phyloP scores from a whole-genome alignment of 441 rosid genomes.

The Erodium trifolium region DNA sequence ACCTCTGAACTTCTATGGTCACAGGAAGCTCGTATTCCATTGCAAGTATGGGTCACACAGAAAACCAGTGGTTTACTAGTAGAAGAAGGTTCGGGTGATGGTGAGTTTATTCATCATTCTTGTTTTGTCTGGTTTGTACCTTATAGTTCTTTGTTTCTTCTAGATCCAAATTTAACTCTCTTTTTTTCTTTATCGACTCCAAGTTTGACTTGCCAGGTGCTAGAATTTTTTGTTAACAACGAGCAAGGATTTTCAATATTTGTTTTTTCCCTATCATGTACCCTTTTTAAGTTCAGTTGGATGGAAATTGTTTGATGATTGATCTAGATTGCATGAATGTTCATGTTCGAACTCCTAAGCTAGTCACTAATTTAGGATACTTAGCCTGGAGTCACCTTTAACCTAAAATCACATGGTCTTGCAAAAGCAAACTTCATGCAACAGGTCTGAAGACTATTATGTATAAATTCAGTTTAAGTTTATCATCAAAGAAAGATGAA shows the following conservation, averaged over 20 bases:
- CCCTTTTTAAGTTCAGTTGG: background rate
- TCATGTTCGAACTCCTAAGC: background rate
- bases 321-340: background rate
- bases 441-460: background rate
- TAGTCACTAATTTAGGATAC: background rate
- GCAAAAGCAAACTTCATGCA: background rate
- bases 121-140: background rate
- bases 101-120: conserved; percentile 29
- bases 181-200: background rate
- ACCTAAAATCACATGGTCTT: background rate
- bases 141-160: conserved; percentile 6
- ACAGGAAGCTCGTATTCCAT: conserved; percentile 82
- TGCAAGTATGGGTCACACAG: conserved; percentile 80
- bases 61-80: conserved; percentile 60
- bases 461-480: background rate
- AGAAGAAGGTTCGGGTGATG: conserved; percentile 68
- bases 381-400: background rate
- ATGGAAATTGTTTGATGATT: background rate
- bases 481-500: background rate
- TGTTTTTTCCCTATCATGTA: conserved; percentile 1
- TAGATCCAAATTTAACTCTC: background rate
- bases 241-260: background rate
- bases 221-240: background rate
- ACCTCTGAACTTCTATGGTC: conserved; percentile 15
- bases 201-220: background rate